Base-by-base conservation (phyloP, 176 grass and related monocot genomes). In the Eragrostis curvula region DNA sequence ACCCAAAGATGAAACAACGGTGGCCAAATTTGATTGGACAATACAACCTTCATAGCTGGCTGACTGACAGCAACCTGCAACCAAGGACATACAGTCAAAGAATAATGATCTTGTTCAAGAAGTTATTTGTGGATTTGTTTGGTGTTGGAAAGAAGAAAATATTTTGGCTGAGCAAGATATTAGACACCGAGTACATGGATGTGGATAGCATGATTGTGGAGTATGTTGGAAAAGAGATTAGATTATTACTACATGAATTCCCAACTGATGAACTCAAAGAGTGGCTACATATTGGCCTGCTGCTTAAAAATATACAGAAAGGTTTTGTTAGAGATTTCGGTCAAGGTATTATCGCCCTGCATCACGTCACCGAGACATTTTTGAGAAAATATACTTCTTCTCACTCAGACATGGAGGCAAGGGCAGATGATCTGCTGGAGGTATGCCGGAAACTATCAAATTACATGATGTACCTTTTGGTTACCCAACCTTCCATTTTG, bases 1-100 rank as follows among this genome's bases (percentile, higher is more conserved):
- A 32, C 49, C 3, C 46, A 3, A 23, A 42, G 12, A 75, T 18
- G 28, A 53, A 40, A 30, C 15, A 28, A 63, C 0, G 43, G 7
- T 84, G 62, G 72, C 47, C 82, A 11, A 67, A 36, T 15, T 6
- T 25, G 27, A 56, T 84, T n/a, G 72, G 82, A 5, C 82, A 84
- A 36, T 84, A 59, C 62, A 57, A 45, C 32, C 36, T 53, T 1
- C 21, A 7, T 20, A 16, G 28, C 10, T 73, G 70, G 47, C 3
- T 21, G 14, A 7, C 0, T 3, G 8, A 24, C 7, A 51, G 8
- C 17, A 11, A 30, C 12, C 28, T 3, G 32, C 8, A 53, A 53
- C 27, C 3, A 56, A 23, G 6, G 11, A 13, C 20, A 40, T 41
- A 40, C 30, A 39, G 6, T 53, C 50, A 40, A n/a, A 5, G 21